Evolutionary conservation across 257 asterid genomes (phyloP), one percentile per base, ranked within the genome.

Genomic region (Jacaranda copaia): DNA sequence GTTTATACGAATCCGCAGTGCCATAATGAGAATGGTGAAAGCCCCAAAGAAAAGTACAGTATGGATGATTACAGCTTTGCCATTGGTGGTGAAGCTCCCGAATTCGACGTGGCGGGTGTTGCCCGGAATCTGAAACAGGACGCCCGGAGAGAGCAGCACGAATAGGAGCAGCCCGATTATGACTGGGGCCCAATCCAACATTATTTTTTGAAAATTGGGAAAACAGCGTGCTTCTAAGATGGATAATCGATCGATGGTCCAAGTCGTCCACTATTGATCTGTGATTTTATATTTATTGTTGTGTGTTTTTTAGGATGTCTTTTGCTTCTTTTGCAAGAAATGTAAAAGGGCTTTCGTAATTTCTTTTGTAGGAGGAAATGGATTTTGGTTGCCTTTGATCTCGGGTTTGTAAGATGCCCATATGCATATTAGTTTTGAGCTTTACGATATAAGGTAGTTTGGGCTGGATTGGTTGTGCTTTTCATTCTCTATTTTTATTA

Each of bases 111-210:
- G 85, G 1, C 89, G 82, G 32, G 81, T 69, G 16, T 72, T 76
- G 3, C 94, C 94, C 32, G 94, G 94, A 8, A 89, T 72, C 74
- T 89, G 94, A 76, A 87, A 89, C 11, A 87, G 66, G 4, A 87
- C 62, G 3, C 92, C 94, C n/a, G 94, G 92, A 1, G 92, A 87
- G 32, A 89, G 74, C 58, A 85, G 64, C 12, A 87, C 67, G 75
- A 87, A 89, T 1, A 89, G 84, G 72, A 89, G 70, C 74, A 85
- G 78, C 49, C 88, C 89, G 6, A 89, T 51, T 59, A 87, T 48
- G 4, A 85, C 68, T 0, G 94, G 94, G 3, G 80, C 92, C 94
- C 90, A 89, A 62, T 89, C 90, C 72, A 79, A 32, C 93, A 89
- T 89, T n/a, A 10, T 39, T 8, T 0, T 53, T 53, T 15, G 10